Evolutionary conservation across 2,329 filamentous ascomycete genomes (phyloP).

Genomic region (Allantophomopsis cytisporea): DNA sequence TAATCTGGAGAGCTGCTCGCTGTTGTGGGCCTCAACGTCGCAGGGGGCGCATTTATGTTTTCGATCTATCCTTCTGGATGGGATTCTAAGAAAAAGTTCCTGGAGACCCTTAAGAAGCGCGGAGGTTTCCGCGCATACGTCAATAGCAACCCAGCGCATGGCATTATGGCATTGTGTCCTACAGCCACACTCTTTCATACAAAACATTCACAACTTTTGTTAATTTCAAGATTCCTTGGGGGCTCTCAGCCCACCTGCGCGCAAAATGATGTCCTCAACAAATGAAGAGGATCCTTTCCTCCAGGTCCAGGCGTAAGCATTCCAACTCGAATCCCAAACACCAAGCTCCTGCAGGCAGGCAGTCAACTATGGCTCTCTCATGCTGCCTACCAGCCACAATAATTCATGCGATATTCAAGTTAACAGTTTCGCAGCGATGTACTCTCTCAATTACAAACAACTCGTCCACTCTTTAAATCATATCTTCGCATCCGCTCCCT

Average conservation of each 20-base stretch:
- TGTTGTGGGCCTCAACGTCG: too few species aligned
- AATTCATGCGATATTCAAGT: too few species aligned
- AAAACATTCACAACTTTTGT: too few species aligned
- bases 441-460: slow-evolving; percentile 64
- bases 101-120: neutral
- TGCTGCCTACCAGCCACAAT: too few species aligned
- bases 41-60: too few species aligned
- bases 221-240: neutral
- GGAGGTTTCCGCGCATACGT: neutral
- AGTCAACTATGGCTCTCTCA: too few species aligned
- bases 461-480: slow-evolving; percentile 80
- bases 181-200: too few species aligned
- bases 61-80: too few species aligned
- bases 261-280: slow-evolving; percentile 50
- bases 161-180: too few species aligned
- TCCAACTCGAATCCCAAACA: slow-evolving; percentile 2
- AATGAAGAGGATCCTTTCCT: slow-evolving; percentile 59
- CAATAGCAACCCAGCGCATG: too few species aligned
- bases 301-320: slow-evolving; percentile 52
- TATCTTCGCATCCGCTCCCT: slow-evolving; percentile 93
- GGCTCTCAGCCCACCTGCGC: slow-evolving; percentile 1
- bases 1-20: too few species aligned
- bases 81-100: neutral
- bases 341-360: neutral
- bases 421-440: slow-evolving; percentile 54